A percentile compares a stretch with the other conserved stretches of the same genome.
Conservation (phyloP, 2,329 filamentous ascomycete species). For the Epichloe scottii region DNA sequence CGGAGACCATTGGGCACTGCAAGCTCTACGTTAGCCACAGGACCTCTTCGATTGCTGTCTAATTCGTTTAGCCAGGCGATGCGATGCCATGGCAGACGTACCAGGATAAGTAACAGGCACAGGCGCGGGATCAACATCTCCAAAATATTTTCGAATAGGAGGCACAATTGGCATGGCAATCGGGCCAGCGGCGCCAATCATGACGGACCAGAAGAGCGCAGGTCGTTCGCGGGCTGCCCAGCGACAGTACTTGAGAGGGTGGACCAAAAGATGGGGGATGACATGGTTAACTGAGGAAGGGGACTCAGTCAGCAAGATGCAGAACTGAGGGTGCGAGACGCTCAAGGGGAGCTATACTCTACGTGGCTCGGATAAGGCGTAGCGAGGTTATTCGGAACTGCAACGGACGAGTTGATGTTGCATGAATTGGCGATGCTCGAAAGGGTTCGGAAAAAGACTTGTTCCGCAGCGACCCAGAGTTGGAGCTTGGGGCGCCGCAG, state of each 20-base stretch:
- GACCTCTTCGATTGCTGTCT: background rate
- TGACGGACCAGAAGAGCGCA: conserved; percentile 77
- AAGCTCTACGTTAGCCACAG: background rate
- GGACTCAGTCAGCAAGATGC: background rate
- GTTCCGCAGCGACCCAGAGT: background rate
- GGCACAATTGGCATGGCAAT: conserved; percentile 58
- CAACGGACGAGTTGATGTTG: background rate
- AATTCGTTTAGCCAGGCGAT: background rate
- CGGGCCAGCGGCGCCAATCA: conserved; percentile 64
- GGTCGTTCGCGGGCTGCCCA: conserved; percentile 84
- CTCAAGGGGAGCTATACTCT: background rate
- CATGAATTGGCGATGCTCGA: background rate
- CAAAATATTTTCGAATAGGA: conserved; percentile 57
- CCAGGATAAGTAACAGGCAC: conserved; percentile 88
- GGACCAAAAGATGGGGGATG: conserved; percentile 67
- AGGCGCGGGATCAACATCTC: conserved; percentile 57
- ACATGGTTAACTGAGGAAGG: conserved; percentile 35
- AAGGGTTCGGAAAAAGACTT: background rate
- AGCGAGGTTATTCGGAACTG: background rate
- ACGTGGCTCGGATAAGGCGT: background rate
- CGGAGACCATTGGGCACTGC: conserved; percentile 46
- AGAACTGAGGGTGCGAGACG: background rate
- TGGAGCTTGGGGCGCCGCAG: background rate
- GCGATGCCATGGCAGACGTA: conserved; percentile 34
- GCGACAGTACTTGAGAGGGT: conserved; percentile 68